These are phyloP conservation scores for Capronia americana DNA, from an alignment of 2,329 filamentous ascomycete genomes.

Conservation along the genomic window DNA sequence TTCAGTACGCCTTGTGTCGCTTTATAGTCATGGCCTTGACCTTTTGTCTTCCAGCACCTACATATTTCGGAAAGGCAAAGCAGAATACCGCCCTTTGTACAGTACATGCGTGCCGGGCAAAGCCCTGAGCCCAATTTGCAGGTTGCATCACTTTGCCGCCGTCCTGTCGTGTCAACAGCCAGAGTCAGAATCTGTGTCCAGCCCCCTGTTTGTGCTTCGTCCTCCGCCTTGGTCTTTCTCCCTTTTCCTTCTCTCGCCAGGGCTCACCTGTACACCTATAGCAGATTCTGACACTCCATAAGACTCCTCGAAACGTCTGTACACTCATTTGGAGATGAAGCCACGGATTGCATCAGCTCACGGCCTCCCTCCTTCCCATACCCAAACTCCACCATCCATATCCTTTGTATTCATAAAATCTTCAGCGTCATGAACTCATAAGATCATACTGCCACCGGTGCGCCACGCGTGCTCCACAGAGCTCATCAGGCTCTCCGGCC, in stretches of 20 bases:
- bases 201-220: neutral
- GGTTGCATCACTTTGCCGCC: neutral
- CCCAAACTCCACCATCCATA: conserved; percentile 10
- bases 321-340: neutral
- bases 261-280: neutral
- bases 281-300: neutral
- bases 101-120: neutral
- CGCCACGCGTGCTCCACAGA: conserved; percentile 2
- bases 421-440: conserved; percentile 16
- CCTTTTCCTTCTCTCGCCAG: neutral
- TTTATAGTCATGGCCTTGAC: no score
- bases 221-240: neutral
- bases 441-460: conserved; percentile 12
- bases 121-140: neutral
- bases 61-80: neutral
- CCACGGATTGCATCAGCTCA: neutral
- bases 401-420: conserved; percentile 13
- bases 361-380: neutral
- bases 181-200: neutral
- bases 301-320: neutral
- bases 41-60: neutral
- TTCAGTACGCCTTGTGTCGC: no score
- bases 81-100: neutral
- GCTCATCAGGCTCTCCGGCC: neutral
- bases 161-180: neutral